Base-by-base conservation (phyloP, 148 eudicot species). In the Camellia granthamiana region DNA sequence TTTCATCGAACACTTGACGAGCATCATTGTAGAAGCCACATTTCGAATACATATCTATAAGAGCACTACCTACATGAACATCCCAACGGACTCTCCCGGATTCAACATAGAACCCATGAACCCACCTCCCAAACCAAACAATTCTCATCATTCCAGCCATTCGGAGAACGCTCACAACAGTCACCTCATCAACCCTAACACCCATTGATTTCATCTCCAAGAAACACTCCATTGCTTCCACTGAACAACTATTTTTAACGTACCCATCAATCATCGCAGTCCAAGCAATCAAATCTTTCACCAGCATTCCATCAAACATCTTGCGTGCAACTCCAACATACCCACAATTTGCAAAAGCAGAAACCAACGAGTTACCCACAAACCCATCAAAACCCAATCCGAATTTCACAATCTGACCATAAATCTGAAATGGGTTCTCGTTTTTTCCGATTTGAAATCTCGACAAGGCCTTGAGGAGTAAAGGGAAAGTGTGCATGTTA, bases 401-500 rank as follows among this genome's bases (percentile, higher is more conserved):
- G 49, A 75, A 49, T 68, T 72, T 82, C 65, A 79, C 9, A 6
- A 69, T 69, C 1, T 79, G 82, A 21, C 75, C 75, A 61, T 75
- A 79, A 16, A 79, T 47, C 75, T 56, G 70, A 75, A 62, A 79
- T 7, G 82, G 79, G 60, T 67, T 70, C 43, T 43, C 49, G 14
- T 75, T 43, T 10, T 67, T 70, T 60, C 18, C 49, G 14, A 59
- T 43, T 10, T 13, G 38, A 23, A 3, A 43, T 6, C 68, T 71
- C 14, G 77, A 72, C 12, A 78, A 47, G 71, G 79, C 81, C 79
- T 79, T 83, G 72, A 83, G 85, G 44, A 83, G 79, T 46, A 75
- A 46, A 56, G 85, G 85, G 69, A 83, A 83, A 76, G 85, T 83
- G 79, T 83, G 85, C 70, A 79, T 69, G 76, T 83, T 49, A 19